Evolutionary conservation across 2,329 filamentous ascomycete species (phyloP).

Genomic region (Thermothelomyces thermophilus): DNA sequence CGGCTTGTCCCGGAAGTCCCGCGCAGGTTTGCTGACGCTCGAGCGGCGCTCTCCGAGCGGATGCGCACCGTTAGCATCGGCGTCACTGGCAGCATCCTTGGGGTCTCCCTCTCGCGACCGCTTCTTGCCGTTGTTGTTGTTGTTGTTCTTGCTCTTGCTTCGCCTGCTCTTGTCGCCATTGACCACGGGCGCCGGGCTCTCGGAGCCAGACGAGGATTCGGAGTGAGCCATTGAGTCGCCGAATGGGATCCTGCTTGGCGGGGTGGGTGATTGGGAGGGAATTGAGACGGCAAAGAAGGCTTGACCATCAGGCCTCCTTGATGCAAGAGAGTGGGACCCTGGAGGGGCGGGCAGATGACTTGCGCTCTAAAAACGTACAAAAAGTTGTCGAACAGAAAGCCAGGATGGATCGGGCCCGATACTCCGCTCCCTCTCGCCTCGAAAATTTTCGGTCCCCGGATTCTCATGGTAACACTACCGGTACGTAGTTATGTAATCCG

Average conservation of each 20-base stretch:
- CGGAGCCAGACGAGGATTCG: slow-evolving; percentile 27
- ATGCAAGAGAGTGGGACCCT: background rate
- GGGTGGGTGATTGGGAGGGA: background rate
- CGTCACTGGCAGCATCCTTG: background rate
- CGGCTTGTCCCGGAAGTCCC: slow-evolving; percentile 53
- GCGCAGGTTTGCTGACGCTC: slow-evolving; percentile 55
- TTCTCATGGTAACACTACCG: background rate
- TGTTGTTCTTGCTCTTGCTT: slow-evolving; percentile 17
- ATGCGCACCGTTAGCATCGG: slow-evolving; percentile 11
- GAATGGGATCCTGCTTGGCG: background rate
- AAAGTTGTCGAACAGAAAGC: no score
- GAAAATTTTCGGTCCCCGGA: slow-evolving; percentile 12
- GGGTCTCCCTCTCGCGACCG: slow-evolving; percentile 9
- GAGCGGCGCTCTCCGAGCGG: slow-evolving; percentile 38
- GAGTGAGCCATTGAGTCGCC: slow-evolving; percentile 28
- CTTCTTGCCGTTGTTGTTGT: slow-evolving; percentile 18
- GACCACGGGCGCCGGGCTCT: slow-evolving; percentile 24
- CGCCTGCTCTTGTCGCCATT: slow-evolving; percentile 30
- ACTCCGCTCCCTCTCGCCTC: slow-evolving; percentile 11
- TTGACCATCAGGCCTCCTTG: background rate
- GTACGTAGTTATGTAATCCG: no score
- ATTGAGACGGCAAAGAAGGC: background rate
- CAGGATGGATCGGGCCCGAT: background rate
- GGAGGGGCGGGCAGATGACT: slow-evolving; percentile 9
- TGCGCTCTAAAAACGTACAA: no score